Percentiles rank a stretch among this genome's conserved stretches.
These are phyloP conservation scores for Biscogniauxia sp. DNA, from an alignment of 2,329 filamentous ascomycete genomes.

Conservation along the genomic window DNA sequence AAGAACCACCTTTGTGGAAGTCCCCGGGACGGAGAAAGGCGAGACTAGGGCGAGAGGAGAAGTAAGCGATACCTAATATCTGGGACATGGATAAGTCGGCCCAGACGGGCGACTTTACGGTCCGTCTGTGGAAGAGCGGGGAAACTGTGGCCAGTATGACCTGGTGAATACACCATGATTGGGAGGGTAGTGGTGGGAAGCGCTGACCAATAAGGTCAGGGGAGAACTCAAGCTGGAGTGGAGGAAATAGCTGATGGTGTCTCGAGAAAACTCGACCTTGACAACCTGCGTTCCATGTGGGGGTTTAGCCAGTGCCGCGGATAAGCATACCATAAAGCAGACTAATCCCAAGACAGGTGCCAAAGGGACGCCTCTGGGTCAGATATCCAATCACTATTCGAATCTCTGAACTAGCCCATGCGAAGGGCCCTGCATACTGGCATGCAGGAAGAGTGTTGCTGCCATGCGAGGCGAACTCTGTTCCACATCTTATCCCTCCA, in stretches of 20 bases:
- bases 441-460: neutral
- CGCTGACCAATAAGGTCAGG: too few species aligned
- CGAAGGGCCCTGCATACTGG: slow-evolving; percentile 1
- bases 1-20: neutral
- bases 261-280: neutral
- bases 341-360: neutral
- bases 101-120: neutral
- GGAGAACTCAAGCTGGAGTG: neutral
- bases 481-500: neutral
- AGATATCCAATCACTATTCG: neutral
- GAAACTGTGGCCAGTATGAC: neutral
- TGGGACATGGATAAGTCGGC: neutral
- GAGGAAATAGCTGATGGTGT: neutral
- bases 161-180: too few species aligned
- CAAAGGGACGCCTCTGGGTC: neutral
- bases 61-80: neutral
- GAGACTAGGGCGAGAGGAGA: neutral
- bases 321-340: neutral
- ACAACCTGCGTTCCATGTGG: slow-evolving; percentile 10
- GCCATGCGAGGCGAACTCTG: neutral
- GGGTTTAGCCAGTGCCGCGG: slow-evolving; percentile 13
- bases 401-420: neutral
- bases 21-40: neutral
- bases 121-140: neutral
- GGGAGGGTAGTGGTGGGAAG: too few species aligned